phyloP scores from a whole-genome alignment of 2,329 filamentous ascomycete genomes.

The Akanthomyces dipterigenus region DNA sequence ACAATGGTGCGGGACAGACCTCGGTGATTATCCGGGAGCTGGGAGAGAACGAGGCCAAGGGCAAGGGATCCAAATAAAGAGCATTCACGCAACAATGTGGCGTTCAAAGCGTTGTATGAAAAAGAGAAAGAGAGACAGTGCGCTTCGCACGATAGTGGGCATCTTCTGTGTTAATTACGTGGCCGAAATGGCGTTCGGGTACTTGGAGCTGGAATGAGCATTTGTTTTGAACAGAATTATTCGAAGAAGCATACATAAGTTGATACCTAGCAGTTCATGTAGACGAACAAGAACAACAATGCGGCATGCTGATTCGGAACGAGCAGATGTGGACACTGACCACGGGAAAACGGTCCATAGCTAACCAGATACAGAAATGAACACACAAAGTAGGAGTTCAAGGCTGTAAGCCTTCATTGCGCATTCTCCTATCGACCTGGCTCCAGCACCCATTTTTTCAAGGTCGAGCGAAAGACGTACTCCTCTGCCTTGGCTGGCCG shows the following conservation, averaged over 20 bases:
- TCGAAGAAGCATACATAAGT: background rate
- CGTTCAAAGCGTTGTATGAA: background rate
- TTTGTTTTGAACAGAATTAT: background rate
- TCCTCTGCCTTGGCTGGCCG: conserved; percentile 32
- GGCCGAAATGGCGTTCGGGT: conserved; percentile 14
- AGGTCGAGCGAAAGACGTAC: conserved; percentile 31
- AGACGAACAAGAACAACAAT: background rate
- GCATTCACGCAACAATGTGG: background rate
- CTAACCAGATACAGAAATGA: background rate
- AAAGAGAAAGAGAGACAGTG: background rate
- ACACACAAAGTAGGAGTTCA: too few relatives aligned
- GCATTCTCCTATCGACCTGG: background rate
- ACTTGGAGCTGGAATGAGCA: conserved; percentile 4
- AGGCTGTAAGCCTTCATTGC: background rate
- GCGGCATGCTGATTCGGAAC: background rate
- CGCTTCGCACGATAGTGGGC: background rate
- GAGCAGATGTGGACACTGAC: background rate
- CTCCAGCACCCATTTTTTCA: conserved; percentile 27
- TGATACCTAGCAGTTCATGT: conserved; percentile 4
- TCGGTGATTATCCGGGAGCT: conserved; percentile 79
- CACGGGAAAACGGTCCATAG: background rate
- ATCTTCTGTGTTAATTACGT: conserved; percentile 3
- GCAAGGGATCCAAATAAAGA: conserved; percentile 64
- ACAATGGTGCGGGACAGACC: conserved; percentile 63
- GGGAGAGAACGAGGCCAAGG: conserved; percentile 80